Conservation (phyloP, 306 rosid species). For the Albizia julibrissin region DNA sequence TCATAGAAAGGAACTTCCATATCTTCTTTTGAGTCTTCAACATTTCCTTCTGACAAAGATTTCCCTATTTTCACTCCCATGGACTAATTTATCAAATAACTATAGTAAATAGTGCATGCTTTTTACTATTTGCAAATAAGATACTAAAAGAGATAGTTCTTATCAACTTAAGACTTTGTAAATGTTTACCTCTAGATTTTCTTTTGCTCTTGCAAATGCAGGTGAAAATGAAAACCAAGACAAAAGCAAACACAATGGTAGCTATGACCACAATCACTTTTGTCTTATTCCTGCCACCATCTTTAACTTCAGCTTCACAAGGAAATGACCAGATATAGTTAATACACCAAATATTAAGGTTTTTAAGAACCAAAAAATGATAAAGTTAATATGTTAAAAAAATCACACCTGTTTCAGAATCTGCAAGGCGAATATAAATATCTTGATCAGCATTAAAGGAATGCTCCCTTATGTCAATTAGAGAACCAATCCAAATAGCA, state of each 20-base stretch:
- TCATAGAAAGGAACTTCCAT: not conserved
- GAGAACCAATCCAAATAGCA: not conserved
- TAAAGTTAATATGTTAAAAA: not conserved
- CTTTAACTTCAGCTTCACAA: not conserved
- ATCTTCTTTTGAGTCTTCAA: not conserved
- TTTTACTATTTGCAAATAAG: too few relatives aligned
- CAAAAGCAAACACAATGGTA: not conserved
- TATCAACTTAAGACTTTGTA: too few relatives aligned
- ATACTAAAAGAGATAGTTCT: too few relatives aligned
- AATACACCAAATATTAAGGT: too few relatives aligned
- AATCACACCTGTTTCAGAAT: conserved; percentile 3
- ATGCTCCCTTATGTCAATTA: not conserved
- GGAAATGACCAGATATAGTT: not conserved
- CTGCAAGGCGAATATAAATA: not conserved
- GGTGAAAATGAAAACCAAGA: not conserved
- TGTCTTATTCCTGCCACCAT: not conserved
- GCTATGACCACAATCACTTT: not conserved
- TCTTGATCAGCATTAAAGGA: not conserved
- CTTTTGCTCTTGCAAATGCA: not conserved
- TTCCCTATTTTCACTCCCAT: too few relatives aligned
- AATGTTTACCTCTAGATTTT: not conserved
- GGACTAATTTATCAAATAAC: too few relatives aligned
- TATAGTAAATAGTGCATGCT: too few relatives aligned
- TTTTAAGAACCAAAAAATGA: not conserved
- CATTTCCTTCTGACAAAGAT: not conserved